Evolutionary conservation across 345 rosid species (phyloP).

Genomic region (Salix arbutifolia): DNA sequence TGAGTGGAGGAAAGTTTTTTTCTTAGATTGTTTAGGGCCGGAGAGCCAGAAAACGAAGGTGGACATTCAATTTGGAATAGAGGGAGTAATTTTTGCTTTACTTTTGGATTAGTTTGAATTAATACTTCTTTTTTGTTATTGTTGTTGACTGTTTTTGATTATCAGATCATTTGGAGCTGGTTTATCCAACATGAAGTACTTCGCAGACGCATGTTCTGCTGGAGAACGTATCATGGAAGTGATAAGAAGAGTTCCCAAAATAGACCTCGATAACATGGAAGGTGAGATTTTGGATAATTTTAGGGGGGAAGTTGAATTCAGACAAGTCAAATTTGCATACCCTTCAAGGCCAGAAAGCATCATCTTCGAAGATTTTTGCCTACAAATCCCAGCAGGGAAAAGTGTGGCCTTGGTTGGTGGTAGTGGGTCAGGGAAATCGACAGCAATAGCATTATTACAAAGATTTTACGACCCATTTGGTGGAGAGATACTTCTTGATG

Average conservation of each 20-base stretch:
- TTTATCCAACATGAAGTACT: slow-evolving; percentile 58
- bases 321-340: slow-evolving; percentile 51
- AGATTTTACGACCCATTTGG: slow-evolving; percentile 63
- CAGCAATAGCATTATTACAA: slow-evolving; percentile 60
- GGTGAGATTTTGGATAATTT: slow-evolving; percentile 42
- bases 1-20: not conserved
- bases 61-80: not conserved
- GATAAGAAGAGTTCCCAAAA: slow-evolving; percentile 58
- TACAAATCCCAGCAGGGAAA: slow-evolving; percentile 55
- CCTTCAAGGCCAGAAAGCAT: slow-evolving; percentile 60
- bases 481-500: slow-evolving; percentile 65
- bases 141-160: not conserved
- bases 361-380: slow-evolving; percentile 47
- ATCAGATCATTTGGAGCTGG: slow-evolving; percentile 56
- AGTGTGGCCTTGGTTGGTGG: slow-evolving; percentile 79
- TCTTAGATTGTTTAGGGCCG: not conserved
- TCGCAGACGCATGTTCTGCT: slow-evolving; percentile 59
- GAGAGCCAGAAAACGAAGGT: not conserved
- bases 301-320: slow-evolving; percentile 57
- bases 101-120: not conserved
- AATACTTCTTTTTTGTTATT: not conserved
- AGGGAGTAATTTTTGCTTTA: not conserved
- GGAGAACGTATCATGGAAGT: slow-evolving; percentile 55
- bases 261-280: slow-evolving; percentile 47
- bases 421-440: slow-evolving; percentile 83